Evolutionary conservation across 495 filamentous ascomycete genomes (phyloP), one percentile per base, ranked within the genome.

Genomic region (Hypoxylon trugodes): DNA sequence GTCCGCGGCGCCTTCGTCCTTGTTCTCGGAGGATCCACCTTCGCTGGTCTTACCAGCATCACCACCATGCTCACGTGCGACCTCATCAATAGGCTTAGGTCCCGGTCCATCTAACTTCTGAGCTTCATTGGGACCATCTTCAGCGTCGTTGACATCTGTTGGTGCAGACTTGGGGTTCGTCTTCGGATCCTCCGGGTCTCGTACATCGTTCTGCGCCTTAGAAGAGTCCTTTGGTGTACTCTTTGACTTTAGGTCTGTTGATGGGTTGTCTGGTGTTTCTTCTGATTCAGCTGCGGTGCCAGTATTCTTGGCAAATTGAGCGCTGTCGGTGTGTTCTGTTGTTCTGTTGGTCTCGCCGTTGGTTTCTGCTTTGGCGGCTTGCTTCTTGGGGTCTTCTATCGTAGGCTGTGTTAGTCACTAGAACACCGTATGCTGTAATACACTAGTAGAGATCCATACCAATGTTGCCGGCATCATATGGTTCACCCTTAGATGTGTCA

Each of bases 401-500:
- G 22, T 12, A 21, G 21, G 18, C 3, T 12, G 9, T 18, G 43
- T 71, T 40, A 68, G 66, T 19, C 21, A 16, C 8, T 19, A 12
- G 16, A 13, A 62, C 16, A 19, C n/a, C n/a, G n/a, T 6, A 24
- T 42, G 13, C 42, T 46, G 15, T 42, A 18, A 15, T 43, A 45
- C 15, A 36, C 53, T 6, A 13, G 48, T n/a, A 6, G 36, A 28
- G 30, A 18, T n/a, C 2, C 9, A 10, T 69, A 80, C 77, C 76
- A 19, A 82, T 71, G 67, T 86, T 87, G 47, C 84, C 84, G 18
- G 79, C 79, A 58, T 87, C 84, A 56, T 81, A 87, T 0, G 84
- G 84, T 70, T 85, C 80, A n/a, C 82, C 83, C 40, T 78, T 78
- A n/a, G 73, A 70, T 10, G 79, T 79, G 50, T 86, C 76, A 15